phyloP scores from a whole-genome alignment of 768 basidiomycete genomes.

The Lentinus tigrinus region DNA sequence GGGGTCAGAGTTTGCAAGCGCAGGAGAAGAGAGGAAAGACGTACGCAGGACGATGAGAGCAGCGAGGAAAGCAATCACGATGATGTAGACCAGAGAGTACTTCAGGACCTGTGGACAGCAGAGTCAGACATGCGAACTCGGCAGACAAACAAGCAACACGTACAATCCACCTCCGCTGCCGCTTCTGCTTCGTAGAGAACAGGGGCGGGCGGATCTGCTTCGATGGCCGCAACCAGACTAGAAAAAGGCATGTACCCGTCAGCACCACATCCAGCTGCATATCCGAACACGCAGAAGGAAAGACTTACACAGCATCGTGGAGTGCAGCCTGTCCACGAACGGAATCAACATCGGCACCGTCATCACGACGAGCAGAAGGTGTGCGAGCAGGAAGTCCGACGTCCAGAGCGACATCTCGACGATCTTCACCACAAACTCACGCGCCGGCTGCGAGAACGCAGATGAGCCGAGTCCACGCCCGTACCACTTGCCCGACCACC shows the following conservation, averaged over 20 bases:
- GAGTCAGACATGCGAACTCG: no score
- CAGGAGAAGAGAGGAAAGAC: slow-evolving; percentile 32
- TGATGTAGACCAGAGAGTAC: slow-evolving; percentile 79
- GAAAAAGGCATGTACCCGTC: background rate
- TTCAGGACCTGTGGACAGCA: slow-evolving; percentile 75
- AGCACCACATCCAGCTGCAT: slow-evolving; percentile 8
- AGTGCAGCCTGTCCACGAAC: slow-evolving; percentile 84
- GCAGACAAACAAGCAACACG: slow-evolving; percentile 26
- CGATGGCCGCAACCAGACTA: slow-evolving; percentile 96
- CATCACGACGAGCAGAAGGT: slow-evolving; percentile 83
- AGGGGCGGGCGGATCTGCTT: slow-evolving; percentile 92
- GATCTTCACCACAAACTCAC: slow-evolving; percentile 97
- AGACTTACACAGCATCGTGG: slow-evolving; percentile 85
- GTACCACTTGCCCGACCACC: slow-evolving; percentile 99
- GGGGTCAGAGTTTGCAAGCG: slow-evolving; percentile 16
- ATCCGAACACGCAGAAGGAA: background rate
- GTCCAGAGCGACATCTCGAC: slow-evolving; percentile 97
- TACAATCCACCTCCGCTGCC: slow-evolving; percentile 89
- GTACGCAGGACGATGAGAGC: slow-evolving; percentile 81
- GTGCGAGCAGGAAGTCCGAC: slow-evolving; percentile 88
- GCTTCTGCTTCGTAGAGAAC: slow-evolving; percentile 92
- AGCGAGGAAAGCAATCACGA: slow-evolving; percentile 74
- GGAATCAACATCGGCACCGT: slow-evolving; percentile 85
- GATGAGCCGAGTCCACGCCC: slow-evolving; percentile 89
- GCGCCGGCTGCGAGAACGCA: slow-evolving; percentile 91